Evolutionary conservation across 2,329 filamentous ascomycete species (phyloP).

Genomic region (Plectosphaerella cucumerina): DNA sequence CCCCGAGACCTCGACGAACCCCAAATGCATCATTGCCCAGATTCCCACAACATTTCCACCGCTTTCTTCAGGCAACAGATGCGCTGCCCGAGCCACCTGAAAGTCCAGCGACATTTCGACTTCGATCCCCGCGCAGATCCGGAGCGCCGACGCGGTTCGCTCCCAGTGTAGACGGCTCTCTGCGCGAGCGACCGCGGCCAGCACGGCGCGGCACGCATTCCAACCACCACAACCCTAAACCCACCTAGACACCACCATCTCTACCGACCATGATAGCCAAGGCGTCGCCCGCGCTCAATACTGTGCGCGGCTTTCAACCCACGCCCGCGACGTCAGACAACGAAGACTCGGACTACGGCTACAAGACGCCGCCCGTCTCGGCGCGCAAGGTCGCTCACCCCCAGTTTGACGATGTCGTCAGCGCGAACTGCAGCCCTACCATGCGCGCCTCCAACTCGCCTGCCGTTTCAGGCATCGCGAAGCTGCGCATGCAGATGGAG

Average conservation of each 20-base stretch:
- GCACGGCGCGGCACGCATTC: constrained; percentile 54
- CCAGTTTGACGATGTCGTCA: constrained; percentile 53
- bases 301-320: constrained; percentile 53
- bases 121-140: constrained; percentile 52
- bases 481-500: constrained; percentile 77
- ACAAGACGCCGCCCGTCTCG: constrained; percentile 14
- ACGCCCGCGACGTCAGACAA: constrained; percentile 52
- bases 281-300: constrained; percentile 45
- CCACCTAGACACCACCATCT: not conserved
- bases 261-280: constrained; percentile 38
- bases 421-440: constrained; percentile 59
- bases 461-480: constrained; percentile 70
- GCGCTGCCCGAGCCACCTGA: constrained; percentile 47
- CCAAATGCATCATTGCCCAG: constrained; percentile 55
- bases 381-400: constrained; percentile 26
- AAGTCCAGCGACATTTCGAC: constrained; percentile 43
- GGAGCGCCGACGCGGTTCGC: constrained; percentile 54
- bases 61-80: constrained; percentile 55
- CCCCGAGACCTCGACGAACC: constrained; percentile 14
- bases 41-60: constrained; percentile 34
- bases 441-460: constrained; percentile 50
- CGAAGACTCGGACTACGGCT: constrained; percentile 50
- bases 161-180: constrained; percentile 32
- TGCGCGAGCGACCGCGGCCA: constrained; percentile 41
- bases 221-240: constrained; percentile 49